These are phyloP conservation scores for Epichloe glyceriae DNA, from an alignment of 2,329 filamentous ascomycete species.

Conservation along the genomic window DNA sequence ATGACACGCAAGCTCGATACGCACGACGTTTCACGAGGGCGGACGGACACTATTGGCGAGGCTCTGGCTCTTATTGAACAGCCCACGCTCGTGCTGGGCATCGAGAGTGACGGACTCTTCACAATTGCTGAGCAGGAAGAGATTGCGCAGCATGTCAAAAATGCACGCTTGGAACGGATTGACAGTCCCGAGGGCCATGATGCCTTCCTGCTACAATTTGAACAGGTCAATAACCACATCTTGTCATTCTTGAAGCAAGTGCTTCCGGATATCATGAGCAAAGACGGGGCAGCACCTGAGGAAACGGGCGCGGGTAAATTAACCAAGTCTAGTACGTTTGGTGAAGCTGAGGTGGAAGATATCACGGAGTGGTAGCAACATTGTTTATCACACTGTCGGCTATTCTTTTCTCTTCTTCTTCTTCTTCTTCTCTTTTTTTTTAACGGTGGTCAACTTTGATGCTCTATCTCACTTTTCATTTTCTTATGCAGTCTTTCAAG, in stretches of 20 bases:
- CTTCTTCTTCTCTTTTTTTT: neutral
- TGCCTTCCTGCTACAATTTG: conserved; percentile 90
- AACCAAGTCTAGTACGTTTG: conserved; percentile 83
- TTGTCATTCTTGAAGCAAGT: conserved; percentile 71
- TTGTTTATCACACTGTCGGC: neutral
- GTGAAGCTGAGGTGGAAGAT: conserved; percentile 90
- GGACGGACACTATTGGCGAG: conserved; percentile 53
- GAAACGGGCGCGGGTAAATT: conserved; percentile 45
- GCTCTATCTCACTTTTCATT: too few relatives aligned
- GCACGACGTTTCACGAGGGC: conserved; percentile 79
- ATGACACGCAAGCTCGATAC: conserved; percentile 97
- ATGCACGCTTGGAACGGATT: conserved; percentile 70
- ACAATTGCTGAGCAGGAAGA: conserved; percentile 96
- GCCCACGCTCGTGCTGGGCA: conserved; percentile 81
- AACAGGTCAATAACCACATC: conserved; percentile 87
- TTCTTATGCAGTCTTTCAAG: neutral
- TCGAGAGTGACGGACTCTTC: conserved; percentile 90
- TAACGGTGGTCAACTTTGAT: too few relatives aligned
- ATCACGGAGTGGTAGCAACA: conserved; percentile 77
- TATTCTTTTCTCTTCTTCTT: neutral
- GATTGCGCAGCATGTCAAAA: conserved; percentile 66
- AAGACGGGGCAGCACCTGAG: conserved; percentile 35
- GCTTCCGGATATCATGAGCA: conserved; percentile 77
- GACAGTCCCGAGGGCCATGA: conserved; percentile 93
- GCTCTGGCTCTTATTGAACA: conserved; percentile 76